Evolutionary conservation across 2,329 filamentous ascomycete species (phyloP), one percentile per base, ranked within the genome.

Genomic region (Pleomassaria siparia): DNA sequence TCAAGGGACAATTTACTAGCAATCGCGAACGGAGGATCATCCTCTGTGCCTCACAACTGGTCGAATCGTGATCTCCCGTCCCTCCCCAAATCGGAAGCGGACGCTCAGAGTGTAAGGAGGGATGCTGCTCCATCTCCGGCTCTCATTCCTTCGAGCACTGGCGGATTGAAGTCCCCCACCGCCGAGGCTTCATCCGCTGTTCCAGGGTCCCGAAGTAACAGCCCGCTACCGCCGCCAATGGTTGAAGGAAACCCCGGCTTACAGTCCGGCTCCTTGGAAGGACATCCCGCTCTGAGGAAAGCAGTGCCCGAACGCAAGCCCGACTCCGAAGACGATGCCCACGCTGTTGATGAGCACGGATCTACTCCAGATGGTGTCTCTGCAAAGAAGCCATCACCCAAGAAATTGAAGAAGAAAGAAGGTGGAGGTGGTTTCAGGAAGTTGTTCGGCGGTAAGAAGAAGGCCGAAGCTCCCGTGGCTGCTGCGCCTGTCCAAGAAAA

Each of bases 1-100:
- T 76, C 74, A 1, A 71, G 74, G 32, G 74, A 77, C 13, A 74
- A 77, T 11, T 70, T 78, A 12, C 49, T 63, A 24, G 44, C 50
- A 2, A 50, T 55, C 47, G 65, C 64, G 7, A 70, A 70, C 43
- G 68, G 68, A 28, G 59, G 59, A 10, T 44, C 60, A 16, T 61
- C 68, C 8, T 51, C 59, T 7, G 37, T 66, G 29, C 56, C 62
- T 35, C 59, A 54, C 22, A 40, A 47, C 2, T 24, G 58, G 3
- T 64, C 67, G 5, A 72, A 72, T 40, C 64, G 72, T 10, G 70
- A 75, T 9, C 60, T 76, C 18, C 74, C 74, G 11, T 64, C 73
- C 22, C 55, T 77, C 18, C 74, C 75, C 21, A 56, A 60, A 33
- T 59, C 67, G 7, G 62, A 64, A 24, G 52, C 51, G 22, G 45